Percentiles rank a stretch among this genome's conserved stretches.
Conservation (phyloP, 1,139 yeast genomes). For the Debaryomycetaceae sp. region DNA sequence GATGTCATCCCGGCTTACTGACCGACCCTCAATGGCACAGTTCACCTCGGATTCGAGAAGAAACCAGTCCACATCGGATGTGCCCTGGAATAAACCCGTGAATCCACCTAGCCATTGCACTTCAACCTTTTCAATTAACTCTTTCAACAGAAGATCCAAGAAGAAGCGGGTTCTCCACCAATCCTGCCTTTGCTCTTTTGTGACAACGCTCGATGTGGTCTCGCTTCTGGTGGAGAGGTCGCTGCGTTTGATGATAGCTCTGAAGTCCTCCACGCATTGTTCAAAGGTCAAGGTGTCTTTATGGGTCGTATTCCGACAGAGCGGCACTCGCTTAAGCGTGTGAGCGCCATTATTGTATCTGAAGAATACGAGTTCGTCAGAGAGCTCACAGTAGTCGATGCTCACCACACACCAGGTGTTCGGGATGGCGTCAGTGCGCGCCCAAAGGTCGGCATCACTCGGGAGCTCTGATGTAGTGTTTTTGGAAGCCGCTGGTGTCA, state of each 20-base stretch:
- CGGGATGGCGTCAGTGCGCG: conserved; percentile 40
- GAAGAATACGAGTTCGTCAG: conserved; percentile 56
- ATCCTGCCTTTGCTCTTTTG: conserved; percentile 56
- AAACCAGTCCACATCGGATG: too few species aligned
- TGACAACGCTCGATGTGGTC: conserved; percentile 45
- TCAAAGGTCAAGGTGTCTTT: conserved; percentile 36
- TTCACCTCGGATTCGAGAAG: too few species aligned
- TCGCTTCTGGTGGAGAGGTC: conserved; percentile 54
- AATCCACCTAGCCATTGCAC: conserved; percentile 81
- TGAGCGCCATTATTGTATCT: conserved; percentile 35
- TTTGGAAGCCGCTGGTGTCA: too few species aligned
- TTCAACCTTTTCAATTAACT: conserved; percentile 58
- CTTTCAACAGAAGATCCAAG: conserved; percentile 54
- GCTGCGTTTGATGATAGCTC: conserved; percentile 53
- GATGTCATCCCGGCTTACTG: too few species aligned
- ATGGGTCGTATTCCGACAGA: too few species aligned
- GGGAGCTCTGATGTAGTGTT: too few species aligned
- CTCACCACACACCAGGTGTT: conserved; percentile 56
- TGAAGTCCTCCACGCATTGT: conserved; percentile 43
- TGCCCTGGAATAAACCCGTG: conserved; percentile 56
- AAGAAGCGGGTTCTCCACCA: conserved; percentile 79
- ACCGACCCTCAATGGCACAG: too few species aligned
- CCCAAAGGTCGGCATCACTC: too few species aligned
- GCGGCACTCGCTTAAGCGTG: too few species aligned
- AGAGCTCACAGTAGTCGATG: conserved; percentile 55